Conservation (phyloP, 2,329 filamentous ascomycete genomes). For the Bipolaris victoriae region DNA sequence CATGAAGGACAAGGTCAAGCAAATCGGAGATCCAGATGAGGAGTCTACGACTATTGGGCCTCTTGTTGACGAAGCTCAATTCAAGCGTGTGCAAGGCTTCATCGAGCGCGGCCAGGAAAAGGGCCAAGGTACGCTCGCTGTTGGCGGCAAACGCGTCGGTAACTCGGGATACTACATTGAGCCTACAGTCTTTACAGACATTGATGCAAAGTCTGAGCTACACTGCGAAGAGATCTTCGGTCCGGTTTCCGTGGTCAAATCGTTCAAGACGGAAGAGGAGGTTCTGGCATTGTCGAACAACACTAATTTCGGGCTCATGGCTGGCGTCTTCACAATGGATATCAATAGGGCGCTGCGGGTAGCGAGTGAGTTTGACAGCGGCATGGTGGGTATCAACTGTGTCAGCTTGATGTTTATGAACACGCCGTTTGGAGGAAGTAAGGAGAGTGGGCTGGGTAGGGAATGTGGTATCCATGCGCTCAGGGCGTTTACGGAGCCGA, state of each 20-base stretch:
- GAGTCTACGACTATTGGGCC: conserved; percentile 43
- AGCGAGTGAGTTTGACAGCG: conserved; percentile 42
- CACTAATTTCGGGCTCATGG: conserved; percentile 49
- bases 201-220: conserved; percentile 43
- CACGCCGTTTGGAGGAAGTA: conserved; percentile 59
- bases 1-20: conserved; percentile 39
- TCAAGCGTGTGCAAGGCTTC: conserved; percentile 45
- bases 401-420: conserved; percentile 46
- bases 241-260: conserved; percentile 44
- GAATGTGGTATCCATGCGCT: conserved; percentile 58
- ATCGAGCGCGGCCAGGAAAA: conserved; percentile 42
- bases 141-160: conserved; percentile 43
- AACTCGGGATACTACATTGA: conserved; percentile 44
- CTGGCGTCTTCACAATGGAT: conserved; percentile 50
- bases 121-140: conserved; percentile 40
- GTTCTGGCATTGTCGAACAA: conserved; percentile 48
- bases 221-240: conserved; percentile 50
- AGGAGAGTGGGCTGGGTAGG: conserved; percentile 58
- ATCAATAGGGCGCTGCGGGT: conserved; percentile 46
- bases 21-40: conserved; percentile 41
- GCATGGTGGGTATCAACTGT: conserved; percentile 47
- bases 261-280: conserved; percentile 50
- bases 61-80: conserved; percentile 43
- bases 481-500: conserved; percentile 57
- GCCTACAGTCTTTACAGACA: conserved; percentile 46